Evolutionary conservation across 2,329 filamentous ascomycete species (phyloP).

Genomic region (Scedosporium aurantiacum): DNA sequence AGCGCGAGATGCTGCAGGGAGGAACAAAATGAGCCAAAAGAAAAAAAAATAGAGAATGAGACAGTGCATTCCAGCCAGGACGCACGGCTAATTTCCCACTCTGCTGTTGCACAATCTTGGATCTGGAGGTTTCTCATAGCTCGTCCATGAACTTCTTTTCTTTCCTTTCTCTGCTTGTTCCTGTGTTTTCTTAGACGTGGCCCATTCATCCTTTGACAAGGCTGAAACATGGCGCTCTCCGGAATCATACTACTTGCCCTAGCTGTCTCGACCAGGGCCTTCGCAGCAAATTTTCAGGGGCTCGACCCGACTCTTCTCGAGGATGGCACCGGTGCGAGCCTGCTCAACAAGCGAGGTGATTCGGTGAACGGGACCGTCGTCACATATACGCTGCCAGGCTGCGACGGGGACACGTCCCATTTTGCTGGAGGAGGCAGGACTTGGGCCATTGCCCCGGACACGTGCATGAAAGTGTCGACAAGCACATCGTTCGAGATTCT

Average conservation of each 20-base stretch:
- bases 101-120: too few relatives aligned
- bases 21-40: too few relatives aligned
- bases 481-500: conserved; percentile 9
- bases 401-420: conserved; percentile 4
- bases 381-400: conserved; percentile 9
- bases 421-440: conserved; percentile 1
- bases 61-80: too few relatives aligned
- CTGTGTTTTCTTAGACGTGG: too few relatives aligned
- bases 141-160: too few relatives aligned
- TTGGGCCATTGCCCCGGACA: conserved; percentile 8
- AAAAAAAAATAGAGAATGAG: too few relatives aligned
- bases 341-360: neutral
- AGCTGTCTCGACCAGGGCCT: neutral
- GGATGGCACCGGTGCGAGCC: neutral
- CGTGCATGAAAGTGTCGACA: conserved; percentile 9
- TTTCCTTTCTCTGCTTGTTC: too few relatives aligned
- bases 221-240: neutral
- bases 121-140: too few relatives aligned
- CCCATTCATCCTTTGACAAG: too few relatives aligned
- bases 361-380: conserved; percentile 7
- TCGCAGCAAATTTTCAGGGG: neutral
- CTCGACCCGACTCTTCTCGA: neutral
- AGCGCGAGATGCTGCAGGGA: too few relatives aligned
- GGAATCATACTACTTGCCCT: neutral
- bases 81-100: too few relatives aligned